phyloP scores from a whole-genome alignment of 495 filamentous ascomycete genomes.

The Trichoderma erinaceum region DNA sequence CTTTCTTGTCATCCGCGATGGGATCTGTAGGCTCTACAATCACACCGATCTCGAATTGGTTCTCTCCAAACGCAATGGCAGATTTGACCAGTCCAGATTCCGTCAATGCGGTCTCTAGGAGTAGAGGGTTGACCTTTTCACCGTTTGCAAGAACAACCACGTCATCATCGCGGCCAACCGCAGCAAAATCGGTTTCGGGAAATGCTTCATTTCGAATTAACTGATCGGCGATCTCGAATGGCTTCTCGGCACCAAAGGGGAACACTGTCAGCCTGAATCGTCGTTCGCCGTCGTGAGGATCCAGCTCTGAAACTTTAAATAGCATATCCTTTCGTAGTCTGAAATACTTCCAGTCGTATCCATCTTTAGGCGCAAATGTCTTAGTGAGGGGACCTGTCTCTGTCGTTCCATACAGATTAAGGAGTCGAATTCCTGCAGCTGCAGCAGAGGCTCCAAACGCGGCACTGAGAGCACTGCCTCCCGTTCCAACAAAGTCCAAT shows the following conservation, averaged over 20 bases:
- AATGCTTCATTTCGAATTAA: slow-evolving; percentile 21
- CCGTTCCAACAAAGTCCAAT: slow-evolving; percentile 31
- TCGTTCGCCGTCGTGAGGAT: neutral
- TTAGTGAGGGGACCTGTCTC: slow-evolving; percentile 32
- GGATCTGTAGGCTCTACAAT: slow-evolving; percentile 32
- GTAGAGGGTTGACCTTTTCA: slow-evolving; percentile 42
- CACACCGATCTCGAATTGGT: slow-evolving; percentile 32
- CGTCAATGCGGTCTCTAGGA: slow-evolving; percentile 32
- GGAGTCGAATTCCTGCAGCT: slow-evolving; percentile 23
- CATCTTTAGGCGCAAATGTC: slow-evolving; percentile 24
- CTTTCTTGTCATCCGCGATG: neutral
- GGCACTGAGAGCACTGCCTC: slow-evolving; percentile 28
- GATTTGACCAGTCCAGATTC: slow-evolving; percentile 27
- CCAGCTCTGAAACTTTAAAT: slow-evolving; percentile 20
- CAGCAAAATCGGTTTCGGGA: slow-evolving; percentile 22
- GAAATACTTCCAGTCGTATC: slow-evolving; percentile 34
- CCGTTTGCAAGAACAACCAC: slow-evolving; percentile 45
- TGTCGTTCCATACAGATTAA: slow-evolving; percentile 34
- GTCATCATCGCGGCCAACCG: slow-evolving; percentile 38
- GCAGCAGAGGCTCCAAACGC: slow-evolving; percentile 20
- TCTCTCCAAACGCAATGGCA: slow-evolving; percentile 32
- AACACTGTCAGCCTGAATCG: slow-evolving; percentile 20
- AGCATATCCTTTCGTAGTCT: slow-evolving; percentile 28
- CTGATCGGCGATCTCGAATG: slow-evolving; percentile 28
- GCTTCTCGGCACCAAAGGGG: slow-evolving; percentile 23